A percentile compares a stretch with the other conserved stretches of the same genome.
These are phyloP conservation scores for Crassisporium funariophilum DNA, from an alignment of 768 basidiomycete genomes.

Conservation along the genomic window DNA sequence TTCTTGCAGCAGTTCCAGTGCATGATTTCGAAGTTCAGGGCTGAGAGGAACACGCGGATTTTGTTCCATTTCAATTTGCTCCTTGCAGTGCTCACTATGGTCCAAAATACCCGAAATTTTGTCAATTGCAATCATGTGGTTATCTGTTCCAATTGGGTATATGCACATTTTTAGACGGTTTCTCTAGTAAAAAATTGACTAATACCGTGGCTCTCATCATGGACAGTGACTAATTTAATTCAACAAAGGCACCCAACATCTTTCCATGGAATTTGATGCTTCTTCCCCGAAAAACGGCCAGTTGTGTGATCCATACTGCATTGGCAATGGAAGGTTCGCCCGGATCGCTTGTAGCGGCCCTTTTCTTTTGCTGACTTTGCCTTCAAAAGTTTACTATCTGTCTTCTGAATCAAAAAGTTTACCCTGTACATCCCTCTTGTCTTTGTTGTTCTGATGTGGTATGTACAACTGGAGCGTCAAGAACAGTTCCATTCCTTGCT, in stretches of 20 bases:
- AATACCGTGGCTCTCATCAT: conserved; percentile 5
- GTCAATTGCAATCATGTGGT: conserved; percentile 15
- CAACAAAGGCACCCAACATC: conserved; percentile 20
- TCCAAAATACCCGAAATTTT: conserved; percentile 22
- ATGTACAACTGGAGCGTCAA: conserved; percentile 8
- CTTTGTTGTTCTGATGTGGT: conserved; percentile 8
- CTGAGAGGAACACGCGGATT: conserved; percentile 21
- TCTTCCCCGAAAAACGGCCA: conserved; percentile 13
- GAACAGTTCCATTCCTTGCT: conserved; percentile 9
- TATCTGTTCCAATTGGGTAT: conserved; percentile 11
- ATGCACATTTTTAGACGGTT: not conserved
- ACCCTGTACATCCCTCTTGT: conserved; percentile 14
- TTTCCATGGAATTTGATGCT: conserved; percentile 18
- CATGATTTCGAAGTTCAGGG: conserved; percentile 18
- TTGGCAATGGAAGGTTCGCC: conserved; percentile 18
- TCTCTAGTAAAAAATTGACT: not conserved
- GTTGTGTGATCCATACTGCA: conserved; percentile 16
- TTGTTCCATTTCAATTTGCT: conserved; percentile 13
- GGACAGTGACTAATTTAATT: conserved; percentile 17
- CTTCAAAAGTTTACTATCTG: not conserved
- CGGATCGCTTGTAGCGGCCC: conserved; percentile 1
- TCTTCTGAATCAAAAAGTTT: conserved; percentile 15
- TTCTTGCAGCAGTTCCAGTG: conserved; percentile 18
- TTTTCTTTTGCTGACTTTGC: not conserved
- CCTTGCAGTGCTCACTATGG: conserved; percentile 17